Conservation (phyloP, 495 filamentous ascomycete species). For the Lepraria neglecta region DNA sequence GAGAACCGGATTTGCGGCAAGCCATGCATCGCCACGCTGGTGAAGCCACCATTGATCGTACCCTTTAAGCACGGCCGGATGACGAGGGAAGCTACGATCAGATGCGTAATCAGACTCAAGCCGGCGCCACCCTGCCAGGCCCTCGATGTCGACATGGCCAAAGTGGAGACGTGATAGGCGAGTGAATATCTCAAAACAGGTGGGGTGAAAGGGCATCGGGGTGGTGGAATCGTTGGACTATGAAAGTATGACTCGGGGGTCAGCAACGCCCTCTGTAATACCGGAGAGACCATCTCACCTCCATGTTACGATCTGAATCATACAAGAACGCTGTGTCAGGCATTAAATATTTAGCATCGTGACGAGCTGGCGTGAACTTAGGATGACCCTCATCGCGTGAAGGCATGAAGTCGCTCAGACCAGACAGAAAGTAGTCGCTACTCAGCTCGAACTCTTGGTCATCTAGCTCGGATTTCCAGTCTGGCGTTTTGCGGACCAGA, state of each 20-base stretch:
- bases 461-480: not conserved
- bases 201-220: not conserved
- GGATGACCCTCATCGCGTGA: too few relatives aligned
- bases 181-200: not conserved
- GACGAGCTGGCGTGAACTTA: not conserved
- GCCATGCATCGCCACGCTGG: not conserved
- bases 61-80: too few relatives aligned
- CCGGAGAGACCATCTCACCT: not conserved
- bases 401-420: not conserved
- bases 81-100: not conserved
- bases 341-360: not conserved
- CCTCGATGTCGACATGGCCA: not conserved
- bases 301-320: not conserved
- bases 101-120: not conserved
- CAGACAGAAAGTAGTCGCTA: not conserved
- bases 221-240: not conserved
- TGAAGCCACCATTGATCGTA: not conserved
- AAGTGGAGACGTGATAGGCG: not conserved
- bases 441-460: not conserved
- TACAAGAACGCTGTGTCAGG: too few relatives aligned
- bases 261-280: too few relatives aligned
- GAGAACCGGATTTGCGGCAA: not conserved
- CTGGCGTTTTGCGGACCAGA: not conserved
- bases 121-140: not conserved
- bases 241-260: not conserved